Conservation (phyloP, 345 rosid genomes). For the Lagerstroemia speciosa region DNA sequence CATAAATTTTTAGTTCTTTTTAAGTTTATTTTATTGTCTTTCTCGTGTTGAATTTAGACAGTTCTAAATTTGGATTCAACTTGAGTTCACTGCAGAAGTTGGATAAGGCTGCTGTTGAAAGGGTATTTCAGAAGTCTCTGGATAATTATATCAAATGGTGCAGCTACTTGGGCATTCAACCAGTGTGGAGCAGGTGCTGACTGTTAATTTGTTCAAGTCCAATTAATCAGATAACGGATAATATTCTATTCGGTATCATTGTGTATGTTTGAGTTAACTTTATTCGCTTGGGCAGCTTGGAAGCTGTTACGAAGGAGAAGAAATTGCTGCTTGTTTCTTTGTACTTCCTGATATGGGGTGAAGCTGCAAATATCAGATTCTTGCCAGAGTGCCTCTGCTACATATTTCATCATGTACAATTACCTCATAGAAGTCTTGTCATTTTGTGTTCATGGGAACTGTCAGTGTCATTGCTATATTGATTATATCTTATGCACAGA, state of each 20-base stretch:
- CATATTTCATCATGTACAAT: slow-evolving; percentile 89
- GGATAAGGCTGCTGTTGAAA: slow-evolving; percentile 68
- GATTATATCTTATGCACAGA: slow-evolving; percentile 31
- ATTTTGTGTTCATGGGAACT: neutral
- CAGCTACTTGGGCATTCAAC: slow-evolving; percentile 67
- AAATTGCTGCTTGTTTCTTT: slow-evolving; percentile 65
- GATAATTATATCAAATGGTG: slow-evolving; percentile 94
- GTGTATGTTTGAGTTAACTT: neutral
- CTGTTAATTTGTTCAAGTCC: neutral
- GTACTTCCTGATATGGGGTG: slow-evolving; percentile 89
- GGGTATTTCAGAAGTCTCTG: slow-evolving; percentile 67
- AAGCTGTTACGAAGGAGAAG: slow-evolving; percentile 70
- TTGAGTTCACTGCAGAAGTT: slow-evolving; percentile 41
- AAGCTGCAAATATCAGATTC: slow-evolving; percentile 21
- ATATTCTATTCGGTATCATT: neutral
- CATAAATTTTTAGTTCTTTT: neutral
- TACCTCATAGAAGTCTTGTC: neutral
- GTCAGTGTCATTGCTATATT: neutral
- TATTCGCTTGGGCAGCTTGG: slow-evolving; percentile 51
- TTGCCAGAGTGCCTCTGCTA: slow-evolving; percentile 31
- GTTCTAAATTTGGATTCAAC: neutral
- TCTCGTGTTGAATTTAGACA: neutral
- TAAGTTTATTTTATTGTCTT: neutral
- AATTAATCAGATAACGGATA: slow-evolving; percentile 1
- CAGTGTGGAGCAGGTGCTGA: slow-evolving; percentile 82